Conservation (phyloP, 2,329 filamentous ascomycete species). For the Aureobasidium sp. region DNA sequence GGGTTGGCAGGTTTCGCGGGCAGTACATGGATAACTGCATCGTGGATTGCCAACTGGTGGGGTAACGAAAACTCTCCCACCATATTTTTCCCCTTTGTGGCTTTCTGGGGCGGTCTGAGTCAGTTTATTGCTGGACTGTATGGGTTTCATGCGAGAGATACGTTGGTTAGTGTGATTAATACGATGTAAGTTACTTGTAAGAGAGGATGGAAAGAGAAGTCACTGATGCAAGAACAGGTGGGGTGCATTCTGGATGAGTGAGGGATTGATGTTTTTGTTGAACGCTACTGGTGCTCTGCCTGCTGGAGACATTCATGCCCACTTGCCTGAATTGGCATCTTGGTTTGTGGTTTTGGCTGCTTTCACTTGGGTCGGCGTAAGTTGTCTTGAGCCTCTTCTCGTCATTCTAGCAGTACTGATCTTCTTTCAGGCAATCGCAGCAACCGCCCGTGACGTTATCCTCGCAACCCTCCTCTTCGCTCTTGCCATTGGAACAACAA, state of each 20-base stretch:
- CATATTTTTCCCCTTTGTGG: conserved; percentile 24
- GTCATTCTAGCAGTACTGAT: not conserved
- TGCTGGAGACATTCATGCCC: conserved; percentile 13
- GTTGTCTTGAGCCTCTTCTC: not conserved
- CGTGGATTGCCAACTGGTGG: conserved; percentile 18
- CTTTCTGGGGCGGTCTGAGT: conserved; percentile 21
- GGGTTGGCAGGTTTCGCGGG: conserved; percentile 23
- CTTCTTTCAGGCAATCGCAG: conserved; percentile 7
- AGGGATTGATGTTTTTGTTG: conserved; percentile 8
- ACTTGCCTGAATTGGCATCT: conserved; percentile 18
- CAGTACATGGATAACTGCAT: conserved; percentile 21
- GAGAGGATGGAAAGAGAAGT: not conserved
- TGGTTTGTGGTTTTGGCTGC: conserved; percentile 18
- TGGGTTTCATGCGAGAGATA: conserved; percentile 18
- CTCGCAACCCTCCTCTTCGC: conserved; percentile 14
- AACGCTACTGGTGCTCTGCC: not conserved
- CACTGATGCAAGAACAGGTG: conserved; percentile 12
- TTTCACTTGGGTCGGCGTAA: conserved; percentile 16
- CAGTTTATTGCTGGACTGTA: conserved; percentile 22
- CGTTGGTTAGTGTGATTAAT: conserved; percentile 18
- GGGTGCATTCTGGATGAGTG: conserved; percentile 18
- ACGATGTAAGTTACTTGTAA: not conserved
- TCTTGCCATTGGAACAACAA: conserved; percentile 17
- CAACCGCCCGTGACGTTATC: conserved; percentile 15
- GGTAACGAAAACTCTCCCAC: conserved; percentile 17